phyloP scores from a whole-genome alignment of 768 basidiomycete genomes.

The Infundibulicybe gibba region DNA sequence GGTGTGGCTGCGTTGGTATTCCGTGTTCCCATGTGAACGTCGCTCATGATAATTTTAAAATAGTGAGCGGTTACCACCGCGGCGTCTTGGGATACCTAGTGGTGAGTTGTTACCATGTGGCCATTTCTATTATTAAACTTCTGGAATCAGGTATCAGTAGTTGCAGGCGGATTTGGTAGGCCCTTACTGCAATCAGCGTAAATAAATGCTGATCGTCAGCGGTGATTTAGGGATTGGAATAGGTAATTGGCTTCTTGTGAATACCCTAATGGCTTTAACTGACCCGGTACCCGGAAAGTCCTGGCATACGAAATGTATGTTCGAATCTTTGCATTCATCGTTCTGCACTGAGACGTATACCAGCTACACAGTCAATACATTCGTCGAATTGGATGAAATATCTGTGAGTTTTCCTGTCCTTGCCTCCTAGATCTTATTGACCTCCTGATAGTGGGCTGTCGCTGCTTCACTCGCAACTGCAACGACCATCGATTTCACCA shows the following conservation, averaged over 20 bases:
- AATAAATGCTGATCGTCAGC: neutral
- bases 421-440: neutral
- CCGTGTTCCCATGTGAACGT: neutral
- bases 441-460: constrained; percentile 34
- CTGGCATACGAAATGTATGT: constrained; percentile 33
- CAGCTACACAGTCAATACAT: constrained; percentile 29
- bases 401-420: constrained; percentile 19
- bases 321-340: too few relatives aligned
- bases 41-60: neutral
- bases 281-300: constrained; percentile 12
- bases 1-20: constrained; percentile 42
- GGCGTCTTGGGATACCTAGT: constrained; percentile 32
- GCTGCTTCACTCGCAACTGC: constrained; percentile 35
- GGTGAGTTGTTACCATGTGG: constrained; percentile 15
- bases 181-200: neutral
- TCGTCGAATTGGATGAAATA: constrained; percentile 23
- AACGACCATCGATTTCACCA: constrained; percentile 41
- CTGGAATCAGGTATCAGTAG: constrained; percentile 24
- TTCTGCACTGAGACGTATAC: neutral
- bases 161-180: constrained; percentile 36
- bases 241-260: constrained; percentile 14
- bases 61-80: constrained; percentile 33
- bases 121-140: neutral
- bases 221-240: constrained; percentile 25
- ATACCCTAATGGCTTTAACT: neutral